Evolutionary conservation across 257 asterid species (phyloP), one percentile per base, ranked within the genome.

Genomic region (Jasminum sambac): DNA sequence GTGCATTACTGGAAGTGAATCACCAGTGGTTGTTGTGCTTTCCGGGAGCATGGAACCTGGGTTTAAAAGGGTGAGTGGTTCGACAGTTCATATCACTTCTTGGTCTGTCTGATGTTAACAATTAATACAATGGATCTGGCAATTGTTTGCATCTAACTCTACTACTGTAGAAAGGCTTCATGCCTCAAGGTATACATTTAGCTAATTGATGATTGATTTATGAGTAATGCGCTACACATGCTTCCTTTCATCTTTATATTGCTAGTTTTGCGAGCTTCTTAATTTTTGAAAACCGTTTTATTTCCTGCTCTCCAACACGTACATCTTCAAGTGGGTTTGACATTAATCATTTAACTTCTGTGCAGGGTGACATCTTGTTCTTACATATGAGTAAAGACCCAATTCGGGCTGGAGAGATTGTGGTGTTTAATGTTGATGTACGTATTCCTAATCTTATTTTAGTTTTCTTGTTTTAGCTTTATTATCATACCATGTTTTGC

Each of bases 11-110:
- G 98, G 99, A 14, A 95, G 99, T 42, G 98, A 95, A 77, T 95
- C 99, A 10, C 99, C 99, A 37, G 99, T 95, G 40, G 99, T 95
- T 52, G 99, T 95, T 76, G 99, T 95, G 77, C 99, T 95, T 59
- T 91, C 99, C 14, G 99, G 99, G 80, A 95, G 99, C 75, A 95
- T 95, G 99, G 98, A 95, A 83, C 99, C 99, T 69, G 98, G 98
- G 64, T 95, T 95, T 77, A 87, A 80, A 80, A 84, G 99, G 93
- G 99, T 95, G 81, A 89, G 95, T 81, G 42, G 17, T 40, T 64
- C 46, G 26, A 70, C 34, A 55, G 42, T 67, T 66, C 74, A 63
- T 34, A 50, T 50, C 6, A 8, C 59, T 50, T 50, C 25, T 50
- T 66, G 19, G 26, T 11, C 42, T 46, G 44, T 37, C 10, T 78